Base-by-base conservation (phyloP, 495 filamentous ascomycete species). In the Penicillium psychrofluorescens region DNA sequence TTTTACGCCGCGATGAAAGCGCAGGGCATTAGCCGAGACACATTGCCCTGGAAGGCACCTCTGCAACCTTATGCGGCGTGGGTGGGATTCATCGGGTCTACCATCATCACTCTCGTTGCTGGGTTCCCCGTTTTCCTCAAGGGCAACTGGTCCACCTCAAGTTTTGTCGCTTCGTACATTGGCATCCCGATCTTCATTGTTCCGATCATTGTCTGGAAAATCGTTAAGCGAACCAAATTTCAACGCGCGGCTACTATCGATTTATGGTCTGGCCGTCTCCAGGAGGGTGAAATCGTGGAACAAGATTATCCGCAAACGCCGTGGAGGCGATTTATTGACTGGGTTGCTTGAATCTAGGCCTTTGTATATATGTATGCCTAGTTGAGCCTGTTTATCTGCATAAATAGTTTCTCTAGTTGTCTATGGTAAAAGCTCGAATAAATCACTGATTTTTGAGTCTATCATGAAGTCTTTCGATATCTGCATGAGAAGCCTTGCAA, bases 31-130 rank as follows among this genome's bases (percentile, higher is more conserved):
- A 70, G 76, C 48, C 73, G 81, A 8, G 59, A 62, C 36, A 69
- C 64, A 0, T 60, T 87, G 7, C 72, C 78, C 14, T 85, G 77
- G 61, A 76, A 76, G 38, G 71, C 76, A 4, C 68, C 72, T 6
- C 61, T 75, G 11, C 80, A 85, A 58, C 82, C 82, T 7, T 84
- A 73, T 50, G 64, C 75, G 13, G 80, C 80, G 0, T 87, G 73
- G 66, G 64, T 75, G 34, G 71, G 76, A 7, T 63, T 85, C 45
- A 55, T 67, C 37, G 82, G 77, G 53, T 83, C 80, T 45, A 62
- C 63, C 15, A 59, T 70, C 14, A 69, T 73, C 37, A 59, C 59
- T 8, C 13, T 73, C 2, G 55, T 73, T 42, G 62, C 58, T 27
- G 70, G 70, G 8, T 74, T 71, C 49, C 54, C 58, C 7, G 59